These are phyloP conservation scores for Pleurotus tuber-regium DNA, from an alignment of 768 basidiomycete genomes.

Conservation along the genomic window DNA sequence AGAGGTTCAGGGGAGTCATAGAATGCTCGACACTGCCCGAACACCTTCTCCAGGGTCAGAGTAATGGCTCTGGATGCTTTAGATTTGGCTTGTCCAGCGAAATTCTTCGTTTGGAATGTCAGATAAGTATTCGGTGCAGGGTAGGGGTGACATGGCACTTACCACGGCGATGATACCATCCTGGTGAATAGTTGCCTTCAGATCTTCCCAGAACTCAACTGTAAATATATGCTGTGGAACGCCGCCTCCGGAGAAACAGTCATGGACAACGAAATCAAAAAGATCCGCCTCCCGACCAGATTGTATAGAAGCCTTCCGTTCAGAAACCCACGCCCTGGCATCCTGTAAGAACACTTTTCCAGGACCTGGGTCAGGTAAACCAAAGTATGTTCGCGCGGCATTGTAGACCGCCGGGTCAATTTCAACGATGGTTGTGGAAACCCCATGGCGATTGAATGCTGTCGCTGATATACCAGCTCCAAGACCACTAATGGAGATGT, in stretches of 20 bases:
- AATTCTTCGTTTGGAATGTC: conserved; percentile 55
- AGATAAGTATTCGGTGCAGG: neutral
- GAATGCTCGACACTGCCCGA: conserved; percentile 80
- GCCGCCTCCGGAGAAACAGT: conserved; percentile 93
- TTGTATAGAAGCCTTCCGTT: conserved; percentile 28
- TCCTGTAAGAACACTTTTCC: conserved; percentile 72
- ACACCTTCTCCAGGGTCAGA: conserved; percentile 66
- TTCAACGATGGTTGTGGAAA: conserved; percentile 84
- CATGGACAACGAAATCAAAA: conserved; percentile 81
- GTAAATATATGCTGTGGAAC: conserved; percentile 87
- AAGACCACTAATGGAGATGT: conserved; percentile 82
- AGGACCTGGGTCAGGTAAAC: conserved; percentile 61
- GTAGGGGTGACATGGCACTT: conserved; percentile 26
- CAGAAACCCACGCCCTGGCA: conserved; percentile 67
- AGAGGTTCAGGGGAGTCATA: conserved; percentile 58
- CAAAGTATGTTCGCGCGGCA: conserved; percentile 78
- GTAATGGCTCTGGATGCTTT: conserved; percentile 64
- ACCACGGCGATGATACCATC: conserved; percentile 84
- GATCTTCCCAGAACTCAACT: conserved; percentile 74
- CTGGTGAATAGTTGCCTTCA: conserved; percentile 59
- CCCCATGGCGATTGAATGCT: conserved; percentile 64
- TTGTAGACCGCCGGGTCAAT: conserved; percentile 90
- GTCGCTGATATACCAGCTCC: conserved; percentile 82
- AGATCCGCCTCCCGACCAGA: conserved; percentile 20
- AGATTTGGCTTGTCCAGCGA: conserved; percentile 70